Evolutionary conservation across 192 early-diverging fungal genomes (phyloP).

Genomic region (Umbelopsis sp.): DNA sequence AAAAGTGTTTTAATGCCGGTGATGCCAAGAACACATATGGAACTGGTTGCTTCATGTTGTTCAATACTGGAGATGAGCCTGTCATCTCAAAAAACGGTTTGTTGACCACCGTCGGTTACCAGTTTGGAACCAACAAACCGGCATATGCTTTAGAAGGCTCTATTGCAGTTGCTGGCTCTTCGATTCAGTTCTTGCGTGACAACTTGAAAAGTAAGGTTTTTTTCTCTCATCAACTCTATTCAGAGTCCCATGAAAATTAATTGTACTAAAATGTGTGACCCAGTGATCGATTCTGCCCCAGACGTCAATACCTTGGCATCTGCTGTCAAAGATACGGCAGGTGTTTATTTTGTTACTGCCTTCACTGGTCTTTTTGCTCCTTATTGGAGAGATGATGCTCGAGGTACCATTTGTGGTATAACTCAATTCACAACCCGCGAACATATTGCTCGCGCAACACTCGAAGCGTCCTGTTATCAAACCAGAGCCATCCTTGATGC

Average conservation of each 20-base stretch:
- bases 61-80: slow-evolving; percentile 81
- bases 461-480: slow-evolving; percentile 92
- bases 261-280: neutral
- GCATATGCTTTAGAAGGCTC: slow-evolving; percentile 92
- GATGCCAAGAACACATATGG: slow-evolving; percentile 97
- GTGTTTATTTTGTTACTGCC: slow-evolving; percentile 95
- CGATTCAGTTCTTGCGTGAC: slow-evolving; percentile 90
- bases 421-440: slow-evolving; percentile 86
- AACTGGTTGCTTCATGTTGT: slow-evolving; percentile 96
- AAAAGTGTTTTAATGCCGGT: slow-evolving; percentile 85
- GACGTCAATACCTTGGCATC: slow-evolving; percentile 79
- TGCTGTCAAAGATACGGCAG: slow-evolving; percentile 73
- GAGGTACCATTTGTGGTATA: slow-evolving; percentile 83
- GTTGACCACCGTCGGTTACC: slow-evolving; percentile 88
- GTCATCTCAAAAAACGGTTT: slow-evolving; percentile 84
- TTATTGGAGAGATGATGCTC: slow-evolving; percentile 92
- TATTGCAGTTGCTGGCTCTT: slow-evolving; percentile 88
- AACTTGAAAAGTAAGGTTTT: slow-evolving; percentile 58
- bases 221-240: neutral
- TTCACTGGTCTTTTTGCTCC: slow-evolving; percentile 94
- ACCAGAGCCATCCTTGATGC: slow-evolving; percentile 85
- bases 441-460: slow-evolving; percentile 85
- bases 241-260: neutral
- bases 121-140: slow-evolving; percentile 74
- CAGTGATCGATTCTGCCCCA: slow-evolving; percentile 63